A percentile compares a stretch with the other conserved stretches of the same genome.
Conservation (phyloP, 768 basidiomycete species). For the Psilocybe sp. region DNA sequence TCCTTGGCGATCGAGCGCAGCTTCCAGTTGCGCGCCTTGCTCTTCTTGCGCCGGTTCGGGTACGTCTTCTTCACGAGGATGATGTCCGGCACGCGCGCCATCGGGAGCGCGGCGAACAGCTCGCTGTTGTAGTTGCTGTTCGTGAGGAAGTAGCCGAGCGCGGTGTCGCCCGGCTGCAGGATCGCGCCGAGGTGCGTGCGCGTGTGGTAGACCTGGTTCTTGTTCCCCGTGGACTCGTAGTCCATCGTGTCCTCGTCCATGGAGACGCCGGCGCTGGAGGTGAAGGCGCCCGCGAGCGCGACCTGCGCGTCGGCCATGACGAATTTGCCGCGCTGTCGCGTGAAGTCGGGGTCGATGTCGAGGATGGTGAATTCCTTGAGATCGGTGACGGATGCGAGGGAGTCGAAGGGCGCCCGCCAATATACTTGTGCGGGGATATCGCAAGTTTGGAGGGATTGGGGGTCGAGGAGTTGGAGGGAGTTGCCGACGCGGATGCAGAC, state of each 20-base stretch:
- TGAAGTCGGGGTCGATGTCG: constrained; percentile 82
- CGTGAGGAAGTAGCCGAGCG: constrained; percentile 85
- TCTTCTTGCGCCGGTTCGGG: constrained; percentile 91
- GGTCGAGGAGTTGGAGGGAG: constrained; percentile 88
- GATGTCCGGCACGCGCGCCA: constrained; percentile 80
- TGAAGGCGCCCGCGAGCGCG: constrained; percentile 77
- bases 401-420: constrained; percentile 90
- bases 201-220: constrained; percentile 88
- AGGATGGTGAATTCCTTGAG: constrained; percentile 94
- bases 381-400: constrained; percentile 79
- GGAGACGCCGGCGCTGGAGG: constrained; percentile 39
- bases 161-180: constrained; percentile 93
- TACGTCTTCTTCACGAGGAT: constrained; percentile 95
- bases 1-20: constrained; percentile 92
- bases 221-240: constrained; percentile 52
- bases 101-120: constrained; percentile 67
- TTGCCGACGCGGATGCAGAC: constrained; percentile 91
- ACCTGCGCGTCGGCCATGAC: constrained; percentile 85
- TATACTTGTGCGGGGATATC: constrained; percentile 79
- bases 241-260: constrained; percentile 58
- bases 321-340: constrained; percentile 64
- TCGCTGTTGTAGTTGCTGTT: constrained; percentile 93
- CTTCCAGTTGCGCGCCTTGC: constrained; percentile 79
- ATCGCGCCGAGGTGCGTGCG: constrained; percentile 91
- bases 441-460: constrained; percentile 76